phyloP scores from a whole-genome alignment of 495 filamentous ascomycete species.

The Daldinia bambusicola region DNA sequence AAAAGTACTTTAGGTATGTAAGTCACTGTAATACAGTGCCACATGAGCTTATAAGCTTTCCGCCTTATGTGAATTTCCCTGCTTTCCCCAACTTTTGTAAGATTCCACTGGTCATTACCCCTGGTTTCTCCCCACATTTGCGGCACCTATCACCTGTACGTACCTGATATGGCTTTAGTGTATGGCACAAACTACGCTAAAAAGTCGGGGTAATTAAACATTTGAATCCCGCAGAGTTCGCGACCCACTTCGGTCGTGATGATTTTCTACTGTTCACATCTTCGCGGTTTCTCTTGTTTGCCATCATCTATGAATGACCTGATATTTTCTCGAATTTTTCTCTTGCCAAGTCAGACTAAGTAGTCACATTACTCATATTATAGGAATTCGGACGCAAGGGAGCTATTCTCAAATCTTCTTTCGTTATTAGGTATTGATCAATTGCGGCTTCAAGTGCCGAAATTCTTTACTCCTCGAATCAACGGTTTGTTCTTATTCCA shows the following conservation, averaged over 20 bases:
- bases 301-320: slow-evolving; percentile 3
- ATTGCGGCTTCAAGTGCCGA: slow-evolving; percentile 13
- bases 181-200: background rate
- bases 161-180: background rate
- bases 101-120: background rate
- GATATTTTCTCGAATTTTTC: slow-evolving; percentile 20
- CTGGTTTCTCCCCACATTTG: slow-evolving; percentile 20
- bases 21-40: background rate
- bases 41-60: background rate
- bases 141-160: background rate
- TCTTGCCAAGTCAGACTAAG: slow-evolving; percentile 30
- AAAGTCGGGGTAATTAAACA: slow-evolving; percentile 27
- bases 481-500: slow-evolving; percentile 16
- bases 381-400: slow-evolving; percentile 27
- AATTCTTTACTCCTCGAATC: slow-evolving; percentile 7
- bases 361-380: slow-evolving; percentile 26
- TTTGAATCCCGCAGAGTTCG: slow-evolving; percentile 15
- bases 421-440: background rate
- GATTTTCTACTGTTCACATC: slow-evolving; percentile 11
- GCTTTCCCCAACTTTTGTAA: background rate
- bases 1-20: too few species aligned
- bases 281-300: background rate
- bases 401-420: background rate
- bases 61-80: slow-evolving; percentile 8
- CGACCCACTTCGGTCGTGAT: slow-evolving; percentile 31